phyloP scores from a whole-genome alignment of 805 yeast species.

The Ogataea methylovora region DNA sequence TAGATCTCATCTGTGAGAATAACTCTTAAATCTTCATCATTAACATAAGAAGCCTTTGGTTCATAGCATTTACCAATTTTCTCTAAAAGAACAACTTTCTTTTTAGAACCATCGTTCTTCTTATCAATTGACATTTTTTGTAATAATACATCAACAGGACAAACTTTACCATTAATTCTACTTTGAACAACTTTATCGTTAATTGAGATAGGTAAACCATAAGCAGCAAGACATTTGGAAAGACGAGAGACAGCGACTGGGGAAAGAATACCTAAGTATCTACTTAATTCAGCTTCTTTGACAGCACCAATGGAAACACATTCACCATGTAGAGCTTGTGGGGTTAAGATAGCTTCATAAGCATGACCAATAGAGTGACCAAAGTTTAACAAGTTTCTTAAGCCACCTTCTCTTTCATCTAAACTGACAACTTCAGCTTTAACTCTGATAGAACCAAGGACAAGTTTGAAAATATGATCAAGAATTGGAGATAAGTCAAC shows the following conservation, averaged over 20 bases:
- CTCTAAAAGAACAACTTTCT: slow-evolving; percentile 78
- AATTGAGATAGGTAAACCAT: slow-evolving; percentile 76
- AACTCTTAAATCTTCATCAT: slow-evolving; percentile 73
- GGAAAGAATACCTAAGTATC: slow-evolving; percentile 80
- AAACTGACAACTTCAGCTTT: slow-evolving; percentile 90
- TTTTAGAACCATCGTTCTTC: slow-evolving; percentile 89
- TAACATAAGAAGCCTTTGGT: slow-evolving; percentile 75
- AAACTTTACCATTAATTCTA: slow-evolving; percentile 58
- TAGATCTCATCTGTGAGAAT: slow-evolving; percentile 75
- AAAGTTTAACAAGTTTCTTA: slow-evolving; percentile 85
- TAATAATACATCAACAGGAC: slow-evolving; percentile 71
- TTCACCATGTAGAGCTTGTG: slow-evolving; percentile 95
- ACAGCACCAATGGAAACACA: slow-evolving; percentile 98
- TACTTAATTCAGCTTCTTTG: slow-evolving; percentile 89
- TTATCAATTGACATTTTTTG: slow-evolving; percentile 92
- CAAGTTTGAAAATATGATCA: slow-evolving; percentile 71
- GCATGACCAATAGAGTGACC: slow-evolving; percentile 99
- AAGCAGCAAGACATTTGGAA: slow-evolving; percentile 73
- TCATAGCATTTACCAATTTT: slow-evolving; percentile 87
- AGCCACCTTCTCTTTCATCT: slow-evolving; percentile 93
- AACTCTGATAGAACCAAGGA: slow-evolving; percentile 77
- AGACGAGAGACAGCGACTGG: slow-evolving; percentile 93
- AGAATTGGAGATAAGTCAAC: slow-evolving; percentile 65
- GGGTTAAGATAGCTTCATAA: slow-evolving; percentile 94
- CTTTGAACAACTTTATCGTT: slow-evolving; percentile 66